These are phyloP conservation scores for Scedosporium minutisporum DNA, from an alignment of 2,329 filamentous ascomycete species.

Conservation along the genomic window DNA sequence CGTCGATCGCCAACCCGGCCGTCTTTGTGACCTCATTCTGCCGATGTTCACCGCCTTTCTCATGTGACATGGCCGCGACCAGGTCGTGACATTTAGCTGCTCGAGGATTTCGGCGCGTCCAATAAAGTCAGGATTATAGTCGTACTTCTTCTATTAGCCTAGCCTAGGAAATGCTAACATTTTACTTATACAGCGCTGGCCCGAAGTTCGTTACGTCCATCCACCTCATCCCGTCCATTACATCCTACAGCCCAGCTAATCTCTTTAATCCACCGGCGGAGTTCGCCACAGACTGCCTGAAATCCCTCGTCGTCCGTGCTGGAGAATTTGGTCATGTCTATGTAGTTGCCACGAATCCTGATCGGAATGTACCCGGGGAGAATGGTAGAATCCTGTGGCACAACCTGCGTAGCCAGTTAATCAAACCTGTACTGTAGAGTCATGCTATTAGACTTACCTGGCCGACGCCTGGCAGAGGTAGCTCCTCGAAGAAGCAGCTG, in stretches of 20 bases:
- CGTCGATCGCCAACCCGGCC: no score
- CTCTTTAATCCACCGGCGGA: constrained; percentile 13
- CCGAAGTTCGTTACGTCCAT: not conserved
- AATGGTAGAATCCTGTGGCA: no score
- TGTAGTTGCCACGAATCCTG: constrained; percentile 17
- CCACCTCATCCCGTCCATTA: not conserved
- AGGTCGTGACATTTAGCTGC: no score
- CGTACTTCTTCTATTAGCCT: constrained; percentile 3
- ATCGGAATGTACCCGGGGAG: constrained; percentile 21
- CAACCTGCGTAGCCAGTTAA: constrained; percentile 10
- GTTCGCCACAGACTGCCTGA: constrained; percentile 13
- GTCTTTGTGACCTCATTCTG: no score
- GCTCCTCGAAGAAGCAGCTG: no score
- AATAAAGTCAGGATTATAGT: constrained; percentile 9
- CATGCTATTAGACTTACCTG: constrained; percentile 11
- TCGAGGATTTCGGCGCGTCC: constrained; percentile 8
- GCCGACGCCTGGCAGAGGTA: constrained; percentile 17
- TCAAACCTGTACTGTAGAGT: not conserved
- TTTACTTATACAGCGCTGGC: no score
- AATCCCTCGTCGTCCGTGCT: constrained; percentile 15
- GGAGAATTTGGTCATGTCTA: constrained; percentile 16
- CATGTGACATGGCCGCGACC: no score
- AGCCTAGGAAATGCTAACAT: not conserved
- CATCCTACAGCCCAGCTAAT: not conserved
- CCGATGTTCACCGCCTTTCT: no score